These are phyloP conservation scores for Suaeda aralocaspica DNA, from an alignment of 148 eudicot genomes.

Conservation along the genomic window DNA sequence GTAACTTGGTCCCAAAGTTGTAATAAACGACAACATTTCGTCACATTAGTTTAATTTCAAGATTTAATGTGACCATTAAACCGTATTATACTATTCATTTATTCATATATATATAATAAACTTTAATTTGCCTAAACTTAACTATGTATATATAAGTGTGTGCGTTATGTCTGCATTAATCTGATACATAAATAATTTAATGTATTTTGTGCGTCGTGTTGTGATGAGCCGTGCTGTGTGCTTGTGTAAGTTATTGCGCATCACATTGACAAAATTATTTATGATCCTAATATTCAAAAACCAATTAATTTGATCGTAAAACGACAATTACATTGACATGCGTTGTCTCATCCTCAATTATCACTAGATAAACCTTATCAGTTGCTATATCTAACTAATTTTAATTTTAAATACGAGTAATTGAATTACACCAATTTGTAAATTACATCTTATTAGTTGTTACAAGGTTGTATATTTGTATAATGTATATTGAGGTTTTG, in stretches of 20 bases:
- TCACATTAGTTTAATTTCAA: neutral
- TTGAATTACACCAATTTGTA: too few relatives aligned
- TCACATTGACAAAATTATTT: slow-evolving; percentile 1
- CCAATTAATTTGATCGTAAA: slow-evolving; percentile 30
- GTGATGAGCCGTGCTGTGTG: slow-evolving; percentile 14
- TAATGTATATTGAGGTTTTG: too few relatives aligned
- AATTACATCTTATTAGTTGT: too few relatives aligned
- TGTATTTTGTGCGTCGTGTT: slow-evolving; percentile 10
- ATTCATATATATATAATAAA: too few relatives aligned
- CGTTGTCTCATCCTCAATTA: slow-evolving; percentile 11
- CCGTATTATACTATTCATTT: too few relatives aligned
- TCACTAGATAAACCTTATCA: neutral
- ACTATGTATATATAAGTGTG: neutral
- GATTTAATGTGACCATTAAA: neutral
- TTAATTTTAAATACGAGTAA: too few relatives aligned
- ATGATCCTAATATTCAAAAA: slow-evolving; percentile 21
- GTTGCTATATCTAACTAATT: too few relatives aligned
- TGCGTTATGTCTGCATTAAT: neutral
- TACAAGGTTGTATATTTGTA: too few relatives aligned
- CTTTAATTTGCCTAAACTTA: too few relatives aligned
- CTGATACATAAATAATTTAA: too few relatives aligned
- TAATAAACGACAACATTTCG: slow-evolving; percentile 16
- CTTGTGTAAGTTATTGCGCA: neutral
- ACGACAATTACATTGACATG: slow-evolving; percentile 41
- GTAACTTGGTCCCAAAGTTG: slow-evolving; percentile 31